phyloP scores from a whole-genome alignment of 768 basidiomycete genomes.

The Chlorophyllum brunneum region DNA sequence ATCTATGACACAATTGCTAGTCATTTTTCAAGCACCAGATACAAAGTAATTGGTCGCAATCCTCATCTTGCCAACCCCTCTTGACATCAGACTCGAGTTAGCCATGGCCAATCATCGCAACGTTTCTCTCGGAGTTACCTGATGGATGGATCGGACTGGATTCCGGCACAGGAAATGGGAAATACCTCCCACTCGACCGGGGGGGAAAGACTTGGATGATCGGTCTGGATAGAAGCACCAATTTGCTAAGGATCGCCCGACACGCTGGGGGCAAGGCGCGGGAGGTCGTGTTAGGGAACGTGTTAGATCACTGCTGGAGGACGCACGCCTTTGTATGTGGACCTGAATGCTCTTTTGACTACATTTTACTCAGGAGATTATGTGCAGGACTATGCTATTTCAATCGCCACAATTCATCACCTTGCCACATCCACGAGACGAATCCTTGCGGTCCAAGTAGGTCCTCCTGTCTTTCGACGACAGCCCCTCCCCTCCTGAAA shows the following conservation, averaged over 20 bases:
- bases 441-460: conserved; percentile 67
- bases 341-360: not conserved
- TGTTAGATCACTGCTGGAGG: conserved; percentile 72
- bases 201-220: conserved; percentile 66
- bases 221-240: conserved; percentile 80
- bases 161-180: conserved; percentile 95
- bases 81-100: conserved; percentile 25
- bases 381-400: conserved; percentile 88
- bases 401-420: conserved; percentile 97
- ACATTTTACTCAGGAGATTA: not conserved
- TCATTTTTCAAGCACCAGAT: conserved; percentile 87
- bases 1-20: conserved; percentile 83
- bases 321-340: conserved; percentile 68
- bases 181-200: conserved; percentile 82
- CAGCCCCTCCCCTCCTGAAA: not conserved
- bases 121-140: conserved; percentile 68
- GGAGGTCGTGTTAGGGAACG: conserved; percentile 82
- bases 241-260: conserved; percentile 72
- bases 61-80: not conserved
- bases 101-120: conserved; percentile 88
- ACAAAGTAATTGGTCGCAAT: conserved; percentile 54
- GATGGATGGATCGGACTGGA: conserved; percentile 87
- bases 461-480: conserved; percentile 11
- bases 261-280: conserved; percentile 51
- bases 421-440: conserved; percentile 78